Conservation (phyloP, 1,284 basidiomycete genomes). For the Tilletia indica region DNA sequence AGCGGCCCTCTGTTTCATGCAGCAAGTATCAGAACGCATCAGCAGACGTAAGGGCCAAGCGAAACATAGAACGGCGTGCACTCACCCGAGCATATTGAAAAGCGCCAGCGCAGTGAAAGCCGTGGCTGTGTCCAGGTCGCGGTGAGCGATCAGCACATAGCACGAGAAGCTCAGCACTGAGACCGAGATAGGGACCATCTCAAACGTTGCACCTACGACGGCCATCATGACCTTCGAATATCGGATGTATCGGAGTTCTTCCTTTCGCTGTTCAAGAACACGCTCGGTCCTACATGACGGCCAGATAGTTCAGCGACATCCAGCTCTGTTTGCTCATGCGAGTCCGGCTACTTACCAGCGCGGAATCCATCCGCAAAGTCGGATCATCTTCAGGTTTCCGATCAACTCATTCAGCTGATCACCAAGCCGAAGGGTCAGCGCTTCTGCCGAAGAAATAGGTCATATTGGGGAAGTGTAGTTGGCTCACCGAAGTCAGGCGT, state of each 20-base stretch:
- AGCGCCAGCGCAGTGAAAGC: slow-evolving; percentile 43
- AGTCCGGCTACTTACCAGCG: not conserved
- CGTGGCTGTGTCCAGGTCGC: slow-evolving; percentile 30
- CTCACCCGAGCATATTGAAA: slow-evolving; percentile 25
- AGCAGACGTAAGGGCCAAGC: not conserved
- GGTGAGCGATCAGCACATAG: not conserved
- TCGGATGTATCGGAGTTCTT: slow-evolving; percentile 23
- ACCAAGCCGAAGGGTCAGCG: not conserved
- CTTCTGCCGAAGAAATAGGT: not conserved
- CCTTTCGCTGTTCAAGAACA: slow-evolving; percentile 3
- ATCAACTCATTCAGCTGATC: slow-evolving; percentile 34
- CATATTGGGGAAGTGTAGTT: too few relatives aligned
- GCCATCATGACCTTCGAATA: slow-evolving; percentile 42
- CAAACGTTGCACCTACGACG: not conserved
- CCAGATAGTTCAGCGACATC: not conserved
- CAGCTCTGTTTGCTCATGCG: not conserved
- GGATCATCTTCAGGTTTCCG: slow-evolving; percentile 16
- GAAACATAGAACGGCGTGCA: not conserved
- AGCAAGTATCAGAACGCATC: not conserved
- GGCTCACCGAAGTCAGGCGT: slow-evolving; percentile 26
- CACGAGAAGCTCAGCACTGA: slow-evolving; percentile 8
- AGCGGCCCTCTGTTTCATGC: not conserved
- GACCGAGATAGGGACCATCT: not conserved
- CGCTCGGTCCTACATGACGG: not conserved
- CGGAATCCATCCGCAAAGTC: slow-evolving; percentile 4